Evolutionary conservation across 768 basidiomycete genomes (phyloP), one percentile per base, ranked within the genome.

Genomic region (Chalciporus piperatus): DNA sequence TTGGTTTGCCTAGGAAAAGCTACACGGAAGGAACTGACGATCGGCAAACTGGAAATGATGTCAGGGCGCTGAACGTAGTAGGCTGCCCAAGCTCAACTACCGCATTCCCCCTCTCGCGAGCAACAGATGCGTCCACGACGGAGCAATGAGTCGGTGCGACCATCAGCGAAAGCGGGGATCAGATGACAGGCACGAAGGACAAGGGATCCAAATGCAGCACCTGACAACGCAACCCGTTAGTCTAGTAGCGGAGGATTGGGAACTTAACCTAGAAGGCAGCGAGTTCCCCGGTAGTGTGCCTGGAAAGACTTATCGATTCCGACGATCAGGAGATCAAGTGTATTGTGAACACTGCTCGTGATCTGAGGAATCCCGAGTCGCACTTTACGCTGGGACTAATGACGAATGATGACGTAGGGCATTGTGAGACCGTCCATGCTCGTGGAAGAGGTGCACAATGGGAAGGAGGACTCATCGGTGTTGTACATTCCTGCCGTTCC

Each of bases 291-390:
- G 83, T 0, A 76, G 79, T 23, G 70, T 72, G 11, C 72, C 79
- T 6, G 79, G 81, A 0, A 77, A 76, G 48, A 73, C 76, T 1
- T 78, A 9, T 75, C 78, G 9, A 70, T 85, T 38, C 83, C 85
- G 0, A 67, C 50, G 16, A 82, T 87, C 2, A 3, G 84, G 84
- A 0, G 81, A 86, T 64, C 80, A 84, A 57, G 82, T 83, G 14
- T 80, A 80, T 48, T 82, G 80, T 81, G 68, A 64, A 35, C 17
- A 38, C 37, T n/a, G 23, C n/a, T 39, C 23, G 3, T 19, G 13
- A 14, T 17, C 6, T 25, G n/a, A 9, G 46, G 38, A 41, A 12
- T 17, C 37, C 12, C n/a, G 41, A 17, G 33, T 13, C 16, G 41
- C 11, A 4, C 3, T 20, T 7, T 13, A 39, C 11, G 11, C 30